phyloP scores from a whole-genome alignment of 140 eudicot genomes.

The Erigeron philadelphicus region DNA sequence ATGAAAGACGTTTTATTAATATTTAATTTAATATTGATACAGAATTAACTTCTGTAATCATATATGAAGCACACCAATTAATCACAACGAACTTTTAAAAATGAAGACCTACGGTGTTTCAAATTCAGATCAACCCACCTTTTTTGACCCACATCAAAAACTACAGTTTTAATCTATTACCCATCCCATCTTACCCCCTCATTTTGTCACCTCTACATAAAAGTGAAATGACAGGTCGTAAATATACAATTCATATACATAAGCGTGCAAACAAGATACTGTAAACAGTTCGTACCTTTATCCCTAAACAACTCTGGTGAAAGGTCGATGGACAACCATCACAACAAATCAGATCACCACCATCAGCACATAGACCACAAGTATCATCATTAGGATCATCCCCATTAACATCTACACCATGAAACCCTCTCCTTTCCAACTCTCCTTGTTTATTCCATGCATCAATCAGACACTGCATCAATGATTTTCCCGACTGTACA shows the following conservation, averaged over 20 bases:
- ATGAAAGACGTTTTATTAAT: neutral
- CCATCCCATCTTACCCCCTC: neutral
- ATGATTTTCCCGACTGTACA: slow-evolving; percentile 65
- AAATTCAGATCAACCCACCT: neutral
- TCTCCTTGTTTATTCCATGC: slow-evolving; percentile 93
- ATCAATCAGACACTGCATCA: slow-evolving; percentile 73
- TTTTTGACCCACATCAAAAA: neutral
- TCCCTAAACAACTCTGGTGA: slow-evolving; percentile 86
- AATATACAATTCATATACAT: neutral
- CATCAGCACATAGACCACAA: slow-evolving; percentile 94
- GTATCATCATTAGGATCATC: slow-evolving; percentile 97
- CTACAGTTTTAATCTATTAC: neutral
- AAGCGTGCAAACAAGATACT: slow-evolving; percentile 1
- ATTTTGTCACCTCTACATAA: slow-evolving; percentile 13
- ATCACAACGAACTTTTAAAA: neutral
- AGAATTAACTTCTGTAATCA: slow-evolving; percentile 1
- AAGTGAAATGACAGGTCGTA: neutral
- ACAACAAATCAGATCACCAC: slow-evolving; percentile 98
- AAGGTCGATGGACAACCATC: slow-evolving; percentile 98
- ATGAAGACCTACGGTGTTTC: neutral
- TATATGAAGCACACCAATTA: neutral
- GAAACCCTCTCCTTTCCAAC: slow-evolving; percentile 46
- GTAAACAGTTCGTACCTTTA: slow-evolving; percentile 46
- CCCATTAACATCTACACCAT: slow-evolving; percentile 54
- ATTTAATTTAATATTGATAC: neutral